Percentiles rank a stretch among this genome's conserved stretches.
Conservation (phyloP, 352 stramenopile species). For the Globisporangium abappressorium region DNA sequence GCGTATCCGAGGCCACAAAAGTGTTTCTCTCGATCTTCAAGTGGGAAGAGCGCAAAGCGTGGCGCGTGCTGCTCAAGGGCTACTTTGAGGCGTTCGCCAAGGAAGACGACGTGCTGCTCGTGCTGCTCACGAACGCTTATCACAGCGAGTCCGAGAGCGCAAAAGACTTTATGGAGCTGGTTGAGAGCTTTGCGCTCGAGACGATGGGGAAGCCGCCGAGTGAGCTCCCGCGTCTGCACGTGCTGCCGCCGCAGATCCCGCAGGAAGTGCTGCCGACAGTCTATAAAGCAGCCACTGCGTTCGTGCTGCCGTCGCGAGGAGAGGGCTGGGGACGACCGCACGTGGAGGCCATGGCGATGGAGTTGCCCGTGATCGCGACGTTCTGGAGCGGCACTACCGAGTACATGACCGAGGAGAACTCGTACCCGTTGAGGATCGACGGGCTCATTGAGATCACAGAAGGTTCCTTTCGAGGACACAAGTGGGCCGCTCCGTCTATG, state of each 20-base stretch:
- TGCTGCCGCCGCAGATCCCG: constrained; percentile 60
- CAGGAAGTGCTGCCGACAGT: constrained; percentile 54
- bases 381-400: constrained; percentile 91
- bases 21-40: constrained; percentile 94
- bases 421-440: constrained; percentile 77
- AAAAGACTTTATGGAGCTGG: constrained; percentile 45
- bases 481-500: constrained; percentile 84
- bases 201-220: constrained; percentile 38
- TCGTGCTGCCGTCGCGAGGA: constrained; percentile 90
- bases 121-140: constrained; percentile 89
- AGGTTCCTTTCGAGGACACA: constrained; percentile 74
- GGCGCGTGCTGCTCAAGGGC: constrained; percentile 80
- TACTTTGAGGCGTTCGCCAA: constrained; percentile 78
- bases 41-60: constrained; percentile 92
- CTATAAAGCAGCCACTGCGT: constrained; percentile 77
- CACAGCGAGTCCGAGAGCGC: constrained; percentile 51
- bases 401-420: constrained; percentile 87
- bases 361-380: constrained; percentile 86
- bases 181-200: constrained; percentile 54
- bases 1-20: constrained; percentile 43
- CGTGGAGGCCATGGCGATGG: constrained; percentile 94
- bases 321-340: constrained; percentile 93
- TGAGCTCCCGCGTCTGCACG: constrained; percentile 55
- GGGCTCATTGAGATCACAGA: constrained; percentile 80
- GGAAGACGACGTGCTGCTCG: constrained; percentile 66